Base-by-base conservation (phyloP, 441 rosid species). In the Biscutella laevigata region DNA sequence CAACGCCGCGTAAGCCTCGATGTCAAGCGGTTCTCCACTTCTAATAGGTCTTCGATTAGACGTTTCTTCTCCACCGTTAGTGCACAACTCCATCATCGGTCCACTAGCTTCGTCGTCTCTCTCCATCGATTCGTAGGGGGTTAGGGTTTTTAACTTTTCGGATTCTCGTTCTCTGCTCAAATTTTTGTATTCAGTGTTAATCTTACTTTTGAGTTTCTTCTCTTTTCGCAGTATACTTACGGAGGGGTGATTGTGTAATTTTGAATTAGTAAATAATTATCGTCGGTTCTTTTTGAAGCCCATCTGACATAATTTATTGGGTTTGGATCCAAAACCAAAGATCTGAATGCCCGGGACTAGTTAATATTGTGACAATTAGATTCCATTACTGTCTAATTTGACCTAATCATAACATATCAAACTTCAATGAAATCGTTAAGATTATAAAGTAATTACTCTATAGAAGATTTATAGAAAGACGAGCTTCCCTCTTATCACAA, bases 1-100 rank as follows among this genome's bases (percentile, higher is more conserved):
- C 2, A 86, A 78, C 39, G 88, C 74, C 3, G 95, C 94, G 61
- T 92, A 88, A 7, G 94, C 89, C 57, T 92, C 99, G 77, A 92
- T 63, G 57, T 92, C 97, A 25, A 92, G 82, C 44, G 74, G 91
- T 62, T 92, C 95, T 17, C 96, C 82, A 57, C 86, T 74, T n/a
- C 80, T 80, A 39, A 86, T 71, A 4, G 91, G 84, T 53, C 82
- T 77, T 41, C 39, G 70, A 21, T 69, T 77, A 27, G 62, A 53
- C 7, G 74, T 30, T 14, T 69, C 79, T 3, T 71, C 91, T n/a
- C 62, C 70, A 24, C 89, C 94, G 71, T 88, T 84, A 7, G 80
- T 71, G 59, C 75, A 80, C 72, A 82, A 77, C 73, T 92, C 94
- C 75, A 72, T 74, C 72, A 72, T 70, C 16, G 77, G 47, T n/a